Base-by-base conservation (phyloP, 2,329 filamentous ascomycete genomes). In the Neocatenulostroma microsporum region DNA sequence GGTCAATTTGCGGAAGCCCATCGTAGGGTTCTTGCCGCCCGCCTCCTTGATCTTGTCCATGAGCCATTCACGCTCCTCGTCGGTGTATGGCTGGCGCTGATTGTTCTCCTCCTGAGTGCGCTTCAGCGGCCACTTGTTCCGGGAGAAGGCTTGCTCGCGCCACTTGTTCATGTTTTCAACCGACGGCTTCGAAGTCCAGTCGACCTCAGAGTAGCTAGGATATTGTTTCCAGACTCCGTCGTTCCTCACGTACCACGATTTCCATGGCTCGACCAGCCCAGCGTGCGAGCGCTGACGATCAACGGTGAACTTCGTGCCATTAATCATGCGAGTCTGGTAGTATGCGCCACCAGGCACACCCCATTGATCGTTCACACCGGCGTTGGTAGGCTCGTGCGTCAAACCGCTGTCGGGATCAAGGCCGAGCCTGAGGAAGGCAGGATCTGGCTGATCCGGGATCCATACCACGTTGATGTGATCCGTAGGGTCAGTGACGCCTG, bases 241-340 rank as follows among this genome's bases (percentile, higher is more conserved):
- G 77, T 35, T 83, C 74, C 2, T 82, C 87, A 62, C 95, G 88
- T 43, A 78, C 78, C 8, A 95, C 85, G 25, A 58, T 86, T 73
- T 1, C 88, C 95, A 0, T 86, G 88, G 26, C 30, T 47, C 14
- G 3, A 14, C 31, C 17, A 15, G 18, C 21, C 31, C 26, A 21
- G 9, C 23, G 20, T 37, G 30, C n/a, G 36, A 34, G 5, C 33
- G 38, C 1, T 40, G 34, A 6, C 45, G 45, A 33, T 51, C 49
- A 20, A 50, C 28, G 11, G 47, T 50, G 39, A 44, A 35, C 24
- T 33, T 38, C 26, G 31, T 41, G 23, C 25, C 26, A 8, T 35
- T 21, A 31, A 51, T 42, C n/a, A 34, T 18, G 18, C 35, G 39
- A 13, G 49, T 50, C 24, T 46, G 41, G 39, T 51, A 51, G 1